These are phyloP conservation scores for Gastrolobium villosum DNA, from an alignment of 306 rosid genomes.

Conservation along the genomic window DNA sequence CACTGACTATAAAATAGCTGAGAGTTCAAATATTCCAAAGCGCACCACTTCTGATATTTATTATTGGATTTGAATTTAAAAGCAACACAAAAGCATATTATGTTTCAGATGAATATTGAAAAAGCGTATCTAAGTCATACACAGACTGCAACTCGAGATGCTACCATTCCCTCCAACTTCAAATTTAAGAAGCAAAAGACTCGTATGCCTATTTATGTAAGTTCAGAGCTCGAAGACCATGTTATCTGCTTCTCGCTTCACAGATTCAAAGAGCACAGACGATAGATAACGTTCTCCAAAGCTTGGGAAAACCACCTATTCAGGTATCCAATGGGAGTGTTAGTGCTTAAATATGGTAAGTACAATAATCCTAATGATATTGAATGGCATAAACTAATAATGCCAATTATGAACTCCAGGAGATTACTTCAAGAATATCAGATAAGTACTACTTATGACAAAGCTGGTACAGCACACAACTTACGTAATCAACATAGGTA, in stretches of 20 bases:
- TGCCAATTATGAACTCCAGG: not conserved
- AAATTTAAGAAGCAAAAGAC: constrained; percentile 30
- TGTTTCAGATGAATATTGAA: not conserved
- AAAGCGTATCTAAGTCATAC: not conserved
- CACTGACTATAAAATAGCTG: not conserved
- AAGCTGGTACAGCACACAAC: not conserved
- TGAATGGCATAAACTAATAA: not conserved
- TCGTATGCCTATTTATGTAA: constrained; percentile 16
- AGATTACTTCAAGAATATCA: constrained; percentile 8
- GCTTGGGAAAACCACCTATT: constrained; percentile 63
- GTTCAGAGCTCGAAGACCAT: constrained; percentile 61
- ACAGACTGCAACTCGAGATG: constrained; percentile 8
- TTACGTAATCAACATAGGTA: not conserved
- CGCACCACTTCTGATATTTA: not conserved
- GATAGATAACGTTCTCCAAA: constrained; percentile 96
- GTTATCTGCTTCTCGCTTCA: constrained; percentile 72
- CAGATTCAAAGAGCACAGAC: constrained; percentile 73
- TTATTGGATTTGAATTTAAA: constrained; percentile 2
- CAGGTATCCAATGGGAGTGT: not conserved
- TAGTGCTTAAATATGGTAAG: not conserved
- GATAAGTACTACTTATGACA: not conserved
- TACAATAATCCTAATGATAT: not conserved
- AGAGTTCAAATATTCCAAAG: not conserved
- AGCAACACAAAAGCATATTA: not conserved
- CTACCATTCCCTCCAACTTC: constrained; percentile 26